Percentiles rank a stretch among this genome's conserved stretches.
These are phyloP conservation scores for Pneumocystis oryctolagi DNA, from an alignment of 1,139 yeast species.

Conservation along the genomic window DNA sequence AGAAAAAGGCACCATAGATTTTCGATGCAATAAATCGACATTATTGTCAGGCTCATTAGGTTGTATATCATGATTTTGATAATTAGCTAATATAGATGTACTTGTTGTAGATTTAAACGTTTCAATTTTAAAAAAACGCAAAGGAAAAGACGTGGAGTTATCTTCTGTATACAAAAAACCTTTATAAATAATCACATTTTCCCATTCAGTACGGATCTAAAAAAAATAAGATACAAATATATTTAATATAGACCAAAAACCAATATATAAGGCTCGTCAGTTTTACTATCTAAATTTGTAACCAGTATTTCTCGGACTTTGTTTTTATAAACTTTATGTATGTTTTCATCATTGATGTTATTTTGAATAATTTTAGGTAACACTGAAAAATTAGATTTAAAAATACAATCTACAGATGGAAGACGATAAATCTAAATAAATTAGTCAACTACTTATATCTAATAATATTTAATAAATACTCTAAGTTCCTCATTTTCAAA, in stretches of 20 bases:
- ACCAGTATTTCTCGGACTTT: conserved; percentile 51
- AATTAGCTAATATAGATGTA: not conserved
- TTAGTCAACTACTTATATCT: conserved; percentile 2
- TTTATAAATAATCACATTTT: conserved; percentile 58
- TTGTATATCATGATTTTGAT: not conserved
- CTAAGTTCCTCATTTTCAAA: not conserved
- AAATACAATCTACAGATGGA: conserved; percentile 6
- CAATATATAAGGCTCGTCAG: conserved; percentile 45
- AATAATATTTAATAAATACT: not conserved
- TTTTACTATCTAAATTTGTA: conserved; percentile 47
- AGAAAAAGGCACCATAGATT: conserved; percentile 41
- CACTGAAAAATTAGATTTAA: conserved; percentile 1
- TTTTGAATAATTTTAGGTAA: conserved; percentile 5
- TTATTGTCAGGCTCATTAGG: not conserved
- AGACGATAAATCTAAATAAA: conserved; percentile 10
- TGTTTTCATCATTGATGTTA: not conserved
- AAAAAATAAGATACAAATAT: not conserved
- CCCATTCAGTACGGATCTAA: conserved; percentile 54
- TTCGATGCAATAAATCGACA: not conserved
- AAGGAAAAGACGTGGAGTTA: conserved; percentile 1
- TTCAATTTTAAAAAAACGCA: conserved; percentile 1
- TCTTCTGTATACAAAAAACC: conserved; percentile 19
- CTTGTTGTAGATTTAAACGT: not conserved
- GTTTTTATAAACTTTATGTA: conserved; percentile 3
- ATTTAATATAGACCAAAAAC: conserved; percentile 10